These are phyloP conservation scores for Ganoderma resinaceum DNA, from an alignment of 1,284 basidiomycete genomes.

Conservation along the genomic window DNA sequence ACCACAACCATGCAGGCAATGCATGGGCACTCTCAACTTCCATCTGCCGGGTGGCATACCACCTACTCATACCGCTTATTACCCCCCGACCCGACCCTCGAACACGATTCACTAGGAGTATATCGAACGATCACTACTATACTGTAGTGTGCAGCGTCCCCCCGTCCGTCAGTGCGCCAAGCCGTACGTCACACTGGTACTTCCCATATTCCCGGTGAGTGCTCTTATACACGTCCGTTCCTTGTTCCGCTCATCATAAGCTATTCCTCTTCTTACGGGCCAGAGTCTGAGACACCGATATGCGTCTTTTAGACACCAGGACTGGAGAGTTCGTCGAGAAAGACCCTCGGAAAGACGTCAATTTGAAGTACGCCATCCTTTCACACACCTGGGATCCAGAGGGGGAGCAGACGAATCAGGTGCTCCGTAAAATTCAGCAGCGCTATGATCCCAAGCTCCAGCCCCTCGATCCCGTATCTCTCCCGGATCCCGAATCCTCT, in stretches of 20 bases:
- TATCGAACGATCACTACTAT: too few species aligned
- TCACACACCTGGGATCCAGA: conserved; percentile 2
- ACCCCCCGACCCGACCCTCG: background rate
- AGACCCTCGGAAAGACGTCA: background rate
- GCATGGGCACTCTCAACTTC: too few species aligned
- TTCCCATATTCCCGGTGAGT: background rate
- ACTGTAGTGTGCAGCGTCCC: too few species aligned
- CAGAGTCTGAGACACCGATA: background rate
- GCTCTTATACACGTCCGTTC: background rate
- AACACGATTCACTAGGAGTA: too few species aligned
- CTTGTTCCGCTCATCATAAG: background rate
- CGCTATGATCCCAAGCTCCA: background rate
- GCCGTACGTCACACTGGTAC: background rate
- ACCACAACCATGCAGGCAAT: background rate
- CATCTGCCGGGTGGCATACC: background rate
- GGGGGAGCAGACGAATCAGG: conserved; percentile 1
- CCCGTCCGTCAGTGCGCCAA: too few species aligned
- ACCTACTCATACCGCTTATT: background rate
- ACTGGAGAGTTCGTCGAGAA: conserved; percentile 1
- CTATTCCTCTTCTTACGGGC: background rate
- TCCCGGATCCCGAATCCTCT: background rate
- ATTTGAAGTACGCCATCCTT: conserved; percentile 6
- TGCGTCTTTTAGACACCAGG: background rate
- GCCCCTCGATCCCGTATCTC: background rate
- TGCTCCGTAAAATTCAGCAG: background rate